Base-by-base conservation (phyloP, 768 basidiomycete species). In the Trametes meyenii region DNA sequence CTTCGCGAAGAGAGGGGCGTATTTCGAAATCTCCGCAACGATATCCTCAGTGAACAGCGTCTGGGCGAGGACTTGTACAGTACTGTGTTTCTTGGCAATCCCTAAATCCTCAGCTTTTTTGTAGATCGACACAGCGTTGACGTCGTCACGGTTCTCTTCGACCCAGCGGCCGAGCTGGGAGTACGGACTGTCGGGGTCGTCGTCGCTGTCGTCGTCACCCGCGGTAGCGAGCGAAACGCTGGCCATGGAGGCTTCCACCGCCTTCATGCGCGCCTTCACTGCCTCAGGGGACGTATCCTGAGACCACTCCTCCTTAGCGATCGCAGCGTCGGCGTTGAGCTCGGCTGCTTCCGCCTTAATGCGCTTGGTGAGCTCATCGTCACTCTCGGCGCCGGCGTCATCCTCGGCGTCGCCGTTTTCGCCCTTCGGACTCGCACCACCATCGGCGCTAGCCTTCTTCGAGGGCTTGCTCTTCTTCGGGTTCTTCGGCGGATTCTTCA, bases 401-500 rank as follows among this genome's bases (percentile, higher is more conserved):
- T 60, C 74, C 19, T 77, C 80, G 17, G 76, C 81, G 50, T 78
- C 77, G 38, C 75, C 76, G 57, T 69, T 72, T 8, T 79, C 81
- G 33, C 76, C 78, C 55, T 69, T 66, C 38, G 78, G 79, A 43
- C 62, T 56, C 39, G 64, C 67, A 62, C 61, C 84, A 50, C 77
- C 83, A 51, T 78, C 82, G 33, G 71, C 74, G 43, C 78, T 78
- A 50, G 81, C 85, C 68, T 81, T 86, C 72, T 77, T 79, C 49
- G 75, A 33, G 29, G 29, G 76, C 69, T 81, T 83, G 71, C 72
- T 75, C 78, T 90, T 94, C 80, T 87, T 90, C 55, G 85, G 80
- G 69, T 88, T 92, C 79, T 91, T 89, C 54, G 96, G 96, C 44
- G 97, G 97, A 75, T 99, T 99, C 81, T 96, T 97, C 70, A 98